These are phyloP conservation scores for Rhamnella rubrinervis DNA, from an alignment of 331 rosid genomes.

Conservation along the genomic window DNA sequence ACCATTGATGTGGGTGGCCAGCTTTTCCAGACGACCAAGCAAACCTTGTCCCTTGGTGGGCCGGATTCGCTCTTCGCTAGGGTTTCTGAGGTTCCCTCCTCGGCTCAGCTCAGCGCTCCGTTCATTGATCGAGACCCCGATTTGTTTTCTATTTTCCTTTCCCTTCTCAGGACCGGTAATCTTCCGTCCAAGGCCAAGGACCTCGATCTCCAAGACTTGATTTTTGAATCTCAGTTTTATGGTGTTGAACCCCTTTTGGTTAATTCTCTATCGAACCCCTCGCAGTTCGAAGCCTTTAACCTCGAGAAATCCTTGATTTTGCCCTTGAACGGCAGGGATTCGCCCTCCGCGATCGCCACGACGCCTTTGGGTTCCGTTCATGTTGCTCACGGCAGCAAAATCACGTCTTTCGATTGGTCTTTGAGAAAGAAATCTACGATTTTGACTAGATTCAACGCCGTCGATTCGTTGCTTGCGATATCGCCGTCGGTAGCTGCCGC, in stretches of 20 bases:
- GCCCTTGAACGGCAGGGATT: slow-evolving; percentile 72
- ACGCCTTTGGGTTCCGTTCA: slow-evolving; percentile 69
- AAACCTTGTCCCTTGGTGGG: slow-evolving; percentile 70
- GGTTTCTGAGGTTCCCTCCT: slow-evolving; percentile 31
- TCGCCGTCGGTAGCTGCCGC: slow-evolving; percentile 67
- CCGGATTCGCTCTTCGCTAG: slow-evolving; percentile 54
- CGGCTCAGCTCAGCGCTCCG: slow-evolving; percentile 19
- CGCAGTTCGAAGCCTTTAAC: slow-evolving; percentile 79
- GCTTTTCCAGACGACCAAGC: slow-evolving; percentile 87
- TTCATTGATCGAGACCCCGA: slow-evolving; percentile 95
- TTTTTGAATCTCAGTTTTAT: slow-evolving; percentile 66
- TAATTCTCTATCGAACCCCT: slow-evolving; percentile 66
- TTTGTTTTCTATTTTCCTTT: slow-evolving; percentile 72
- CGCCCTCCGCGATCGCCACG: slow-evolving; percentile 66
- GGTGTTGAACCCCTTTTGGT: slow-evolving; percentile 64
- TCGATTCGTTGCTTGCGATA: slow-evolving; percentile 73
- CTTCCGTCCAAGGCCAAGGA: slow-evolving; percentile 80
- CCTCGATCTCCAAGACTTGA: slow-evolving; percentile 71
- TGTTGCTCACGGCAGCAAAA: slow-evolving; percentile 87
- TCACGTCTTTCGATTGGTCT: slow-evolving; percentile 92
- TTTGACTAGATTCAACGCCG: slow-evolving; percentile 77
- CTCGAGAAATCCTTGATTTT: slow-evolving; percentile 60
- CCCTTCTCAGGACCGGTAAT: slow-evolving; percentile 86
- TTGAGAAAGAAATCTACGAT: slow-evolving; percentile 71
- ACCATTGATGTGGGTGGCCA: slow-evolving; percentile 84